Percentiles rank a stretch among this genome's conserved stretches.
Conservation (phyloP, 179 eudicot species). For the Gypsophila paniculata region DNA sequence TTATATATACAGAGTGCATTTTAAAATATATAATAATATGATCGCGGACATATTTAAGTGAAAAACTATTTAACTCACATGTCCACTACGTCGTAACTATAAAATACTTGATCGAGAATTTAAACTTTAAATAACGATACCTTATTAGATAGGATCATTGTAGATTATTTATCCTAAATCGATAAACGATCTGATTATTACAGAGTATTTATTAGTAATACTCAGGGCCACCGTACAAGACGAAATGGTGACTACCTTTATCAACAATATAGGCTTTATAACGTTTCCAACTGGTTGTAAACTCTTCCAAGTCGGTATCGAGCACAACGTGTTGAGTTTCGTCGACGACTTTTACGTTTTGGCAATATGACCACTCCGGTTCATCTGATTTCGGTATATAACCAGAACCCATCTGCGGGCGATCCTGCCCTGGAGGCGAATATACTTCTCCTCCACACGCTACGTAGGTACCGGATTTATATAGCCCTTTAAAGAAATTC, state of each 20-base stretch:
- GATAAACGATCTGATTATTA: background rate
- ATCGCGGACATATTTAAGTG: too few species aligned
- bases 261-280: background rate
- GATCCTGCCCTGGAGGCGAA: conserved; percentile 1
- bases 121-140: background rate
- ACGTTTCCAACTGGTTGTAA: background rate
- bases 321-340: conserved; percentile 11
- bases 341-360: conserved; percentile 15
- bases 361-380: conserved; percentile 17
- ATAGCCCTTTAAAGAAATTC: conserved; percentile 17
- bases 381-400: conserved; percentile 6
- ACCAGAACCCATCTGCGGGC: conserved; percentile 25
- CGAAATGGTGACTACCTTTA: background rate
- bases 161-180: too few species aligned
- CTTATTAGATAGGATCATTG: background rate
- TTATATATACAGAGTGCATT: too few species aligned
- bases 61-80: too few species aligned
- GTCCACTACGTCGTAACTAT: too few species aligned
- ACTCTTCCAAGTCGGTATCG: conserved; percentile 6
- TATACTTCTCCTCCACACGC: conserved; percentile 35
- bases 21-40: too few species aligned
- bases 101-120: too few species aligned
- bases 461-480: conserved; percentile 18
- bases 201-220: background rate
- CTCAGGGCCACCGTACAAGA: conserved; percentile 23